Evolutionary conservation across 2,329 filamentous ascomycete species (phyloP).

Genomic region (Trichophyton schoenleinii): DNA sequence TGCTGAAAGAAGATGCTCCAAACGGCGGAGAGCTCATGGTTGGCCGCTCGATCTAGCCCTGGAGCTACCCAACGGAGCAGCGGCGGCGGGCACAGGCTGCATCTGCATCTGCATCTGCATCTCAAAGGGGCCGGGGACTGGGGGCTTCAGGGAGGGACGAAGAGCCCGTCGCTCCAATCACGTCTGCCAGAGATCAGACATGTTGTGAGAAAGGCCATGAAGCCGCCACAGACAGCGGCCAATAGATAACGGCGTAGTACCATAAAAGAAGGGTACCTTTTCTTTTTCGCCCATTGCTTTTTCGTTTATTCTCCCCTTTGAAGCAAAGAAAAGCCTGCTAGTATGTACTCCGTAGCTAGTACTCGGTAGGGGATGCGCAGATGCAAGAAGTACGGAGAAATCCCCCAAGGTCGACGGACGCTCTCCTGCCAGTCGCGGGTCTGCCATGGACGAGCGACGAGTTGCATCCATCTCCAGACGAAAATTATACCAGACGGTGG

Average conservation of each 20-base stretch:
- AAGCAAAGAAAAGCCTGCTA: too few relatives aligned
- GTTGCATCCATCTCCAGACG: too few relatives aligned
- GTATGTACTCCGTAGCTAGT: too few relatives aligned
- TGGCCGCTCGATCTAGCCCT: not conserved
- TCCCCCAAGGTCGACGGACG: not conserved
- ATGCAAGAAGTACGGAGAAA: not conserved
- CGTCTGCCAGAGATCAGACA: not conserved
- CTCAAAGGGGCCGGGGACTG: not conserved
- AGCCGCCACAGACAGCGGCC: not conserved
- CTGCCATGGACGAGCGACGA: too few relatives aligned
- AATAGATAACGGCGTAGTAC: not conserved
- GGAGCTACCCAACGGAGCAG: not conserved
- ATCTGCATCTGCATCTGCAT: not conserved
- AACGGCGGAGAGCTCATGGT: not conserved
- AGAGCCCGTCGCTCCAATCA: not conserved
- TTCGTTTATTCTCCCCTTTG: too few relatives aligned
- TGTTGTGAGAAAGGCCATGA: not conserved
- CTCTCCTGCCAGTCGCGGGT: not conserved
- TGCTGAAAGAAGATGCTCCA: not conserved
- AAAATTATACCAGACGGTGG: not conserved
- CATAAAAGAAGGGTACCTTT: not conserved
- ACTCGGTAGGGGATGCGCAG: not conserved
- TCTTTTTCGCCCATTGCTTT: not conserved
- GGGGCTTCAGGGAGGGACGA: too few relatives aligned
- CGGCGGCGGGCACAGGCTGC: not conserved